Conservation (phyloP, 345 rosid species). For the Linum usitatissimum region DNA sequence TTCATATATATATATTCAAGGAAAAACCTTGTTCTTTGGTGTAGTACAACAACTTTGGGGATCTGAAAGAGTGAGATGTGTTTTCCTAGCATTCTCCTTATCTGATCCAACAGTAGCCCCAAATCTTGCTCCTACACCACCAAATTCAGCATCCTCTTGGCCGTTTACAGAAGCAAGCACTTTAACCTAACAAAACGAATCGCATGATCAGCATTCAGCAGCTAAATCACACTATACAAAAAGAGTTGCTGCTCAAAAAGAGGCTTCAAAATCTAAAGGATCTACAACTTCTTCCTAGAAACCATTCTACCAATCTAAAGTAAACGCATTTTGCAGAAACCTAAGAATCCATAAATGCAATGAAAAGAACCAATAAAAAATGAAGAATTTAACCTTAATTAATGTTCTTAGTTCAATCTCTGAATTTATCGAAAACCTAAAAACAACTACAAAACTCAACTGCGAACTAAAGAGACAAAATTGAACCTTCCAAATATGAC, state of each 20-base stretch:
- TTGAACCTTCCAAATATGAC: neutral
- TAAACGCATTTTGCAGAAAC: slow-evolving; percentile 3
- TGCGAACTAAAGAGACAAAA: neutral
- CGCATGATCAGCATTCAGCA: slow-evolving; percentile 6
- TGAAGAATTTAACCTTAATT: too few species aligned
- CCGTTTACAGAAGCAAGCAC: slow-evolving; percentile 88
- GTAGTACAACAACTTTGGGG: slow-evolving; percentile 73
- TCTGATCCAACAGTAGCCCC: slow-evolving; percentile 70
- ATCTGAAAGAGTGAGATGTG: slow-evolving; percentile 57
- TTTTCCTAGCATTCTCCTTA: slow-evolving; percentile 82
- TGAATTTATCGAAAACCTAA: neutral
- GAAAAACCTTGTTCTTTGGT: slow-evolving; percentile 58
- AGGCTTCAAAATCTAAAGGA: slow-evolving; percentile 6
- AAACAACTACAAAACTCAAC: neutral
- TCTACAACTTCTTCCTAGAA: neutral
- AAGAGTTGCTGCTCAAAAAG: neutral
- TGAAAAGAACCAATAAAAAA: neutral
- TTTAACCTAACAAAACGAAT: slow-evolving; percentile 52
- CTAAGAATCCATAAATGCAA: slow-evolving; percentile 1
- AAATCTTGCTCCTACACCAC: slow-evolving; percentile 97
- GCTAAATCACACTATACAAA: neutral
- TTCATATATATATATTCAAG: neutral
- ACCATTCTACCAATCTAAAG: neutral
- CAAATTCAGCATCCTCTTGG: slow-evolving; percentile 71
- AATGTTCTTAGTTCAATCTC: neutral